Evolutionary conservation across 2,329 filamentous ascomycete species (phyloP).

Genomic region (Alternaria gaisen): DNA sequence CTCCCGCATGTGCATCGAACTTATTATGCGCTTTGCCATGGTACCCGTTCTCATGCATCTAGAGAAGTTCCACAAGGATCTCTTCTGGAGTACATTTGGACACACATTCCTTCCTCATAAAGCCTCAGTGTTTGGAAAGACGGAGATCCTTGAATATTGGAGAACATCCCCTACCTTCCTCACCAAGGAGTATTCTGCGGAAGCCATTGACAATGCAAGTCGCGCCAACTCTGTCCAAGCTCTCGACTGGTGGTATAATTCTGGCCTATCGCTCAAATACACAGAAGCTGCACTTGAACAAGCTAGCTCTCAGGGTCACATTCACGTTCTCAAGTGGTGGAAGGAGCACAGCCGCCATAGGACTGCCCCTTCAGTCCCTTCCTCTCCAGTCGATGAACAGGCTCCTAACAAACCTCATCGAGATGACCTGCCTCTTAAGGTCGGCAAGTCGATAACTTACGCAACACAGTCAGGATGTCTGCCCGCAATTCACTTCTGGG

Average conservation of each 20-base stretch:
- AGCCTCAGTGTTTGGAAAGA: slow-evolving; percentile 86
- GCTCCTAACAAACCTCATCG: slow-evolving; percentile 19
- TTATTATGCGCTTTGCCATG: slow-evolving; percentile 91
- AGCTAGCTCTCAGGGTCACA: slow-evolving; percentile 82
- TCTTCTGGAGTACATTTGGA: slow-evolving; percentile 88
- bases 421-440: slow-evolving; percentile 68
- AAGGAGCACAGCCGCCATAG: slow-evolving; percentile 69
- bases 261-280: slow-evolving; percentile 81
- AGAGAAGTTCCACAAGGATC: slow-evolving; percentile 71
- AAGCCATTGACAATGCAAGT: slow-evolving; percentile 87
- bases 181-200: slow-evolving; percentile 84
- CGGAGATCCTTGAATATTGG: slow-evolving; percentile 92
- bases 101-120: slow-evolving; percentile 84
- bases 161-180: slow-evolving; percentile 81
- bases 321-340: slow-evolving; percentile 95
- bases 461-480: slow-evolving; percentile 84
- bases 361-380: slow-evolving; percentile 29
- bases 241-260: slow-evolving; percentile 90
- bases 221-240: slow-evolving; percentile 85
- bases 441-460: slow-evolving; percentile 83
- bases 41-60: slow-evolving; percentile 79
- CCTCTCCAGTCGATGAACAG: slow-evolving; percentile 26
- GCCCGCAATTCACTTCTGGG: slow-evolving; percentile 87
- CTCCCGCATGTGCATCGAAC: slow-evolving; percentile 81
- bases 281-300: slow-evolving; percentile 88